These are phyloP conservation scores for Ascocoryne sarcoides DNA, from an alignment of 2,329 filamentous ascomycete species.

Conservation along the genomic window DNA sequence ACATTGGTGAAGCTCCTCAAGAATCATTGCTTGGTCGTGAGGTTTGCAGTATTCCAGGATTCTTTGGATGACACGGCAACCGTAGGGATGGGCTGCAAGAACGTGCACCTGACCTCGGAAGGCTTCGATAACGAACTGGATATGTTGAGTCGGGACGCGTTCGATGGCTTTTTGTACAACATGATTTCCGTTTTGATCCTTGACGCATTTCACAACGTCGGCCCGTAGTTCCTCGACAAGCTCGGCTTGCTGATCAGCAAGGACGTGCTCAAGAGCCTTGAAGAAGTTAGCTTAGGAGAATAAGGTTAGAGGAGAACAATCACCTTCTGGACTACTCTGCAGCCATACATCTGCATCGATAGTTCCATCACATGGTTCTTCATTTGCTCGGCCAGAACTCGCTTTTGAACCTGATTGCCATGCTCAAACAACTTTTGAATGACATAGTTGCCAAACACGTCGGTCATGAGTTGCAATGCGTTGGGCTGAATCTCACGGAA, in stretches of 20 bases:
- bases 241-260: conserved; percentile 82
- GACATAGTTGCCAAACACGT: conserved; percentile 97
- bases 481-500: conserved; percentile 84
- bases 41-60: conserved; percentile 77
- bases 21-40: conserved; percentile 60
- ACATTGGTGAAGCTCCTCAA: conserved; percentile 69
- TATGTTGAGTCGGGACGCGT: conserved; percentile 64
- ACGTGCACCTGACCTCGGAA: conserved; percentile 67
- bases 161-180: conserved; percentile 93
- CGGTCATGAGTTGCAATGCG: conserved; percentile 81
- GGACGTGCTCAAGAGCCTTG: conserved; percentile 80
- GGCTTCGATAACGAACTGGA: conserved; percentile 76
- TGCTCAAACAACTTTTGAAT: conserved; percentile 98
- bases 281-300: conserved; percentile 11
- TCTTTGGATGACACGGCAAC: conserved; percentile 86
- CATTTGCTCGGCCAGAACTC: conserved; percentile 76
- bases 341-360: conserved; percentile 85
- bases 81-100: conserved; percentile 73
- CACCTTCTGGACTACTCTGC: conserved; percentile 91
- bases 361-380: conserved; percentile 72
- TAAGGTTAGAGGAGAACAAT: conserved; percentile 10
- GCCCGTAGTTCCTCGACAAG: conserved; percentile 76
- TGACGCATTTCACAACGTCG: conserved; percentile 68
- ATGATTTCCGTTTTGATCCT: conserved; percentile 89
- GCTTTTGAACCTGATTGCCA: conserved; percentile 89